phyloP scores from a whole-genome alignment of 2,329 filamentous ascomycete species.

The Stagonosporopsis chrysanthemi region DNA sequence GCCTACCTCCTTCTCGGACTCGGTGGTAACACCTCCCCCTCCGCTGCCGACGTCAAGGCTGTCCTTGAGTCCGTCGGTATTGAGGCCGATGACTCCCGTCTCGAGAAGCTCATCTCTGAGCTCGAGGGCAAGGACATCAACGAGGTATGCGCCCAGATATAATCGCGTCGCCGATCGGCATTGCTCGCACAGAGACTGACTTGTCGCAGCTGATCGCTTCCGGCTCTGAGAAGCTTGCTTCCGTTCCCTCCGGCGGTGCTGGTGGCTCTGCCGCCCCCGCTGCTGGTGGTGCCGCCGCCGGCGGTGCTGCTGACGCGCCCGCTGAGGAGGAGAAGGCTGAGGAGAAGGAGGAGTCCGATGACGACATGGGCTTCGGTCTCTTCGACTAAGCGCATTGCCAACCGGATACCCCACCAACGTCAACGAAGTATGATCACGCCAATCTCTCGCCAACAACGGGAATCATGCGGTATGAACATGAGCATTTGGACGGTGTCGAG shows the following conservation, averaged over 20 bases:
- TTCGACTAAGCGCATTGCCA: conserved; percentile 64
- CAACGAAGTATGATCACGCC: conserved; percentile 41
- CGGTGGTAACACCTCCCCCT: conserved; percentile 89
- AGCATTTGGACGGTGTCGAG: conserved; percentile 47
- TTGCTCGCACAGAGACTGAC: conserved; percentile 42
- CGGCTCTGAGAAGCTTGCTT: conserved; percentile 93
- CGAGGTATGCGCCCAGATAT: conserved; percentile 68
- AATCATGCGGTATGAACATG: conserved; percentile 43
- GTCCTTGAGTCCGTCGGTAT: conserved; percentile 95
- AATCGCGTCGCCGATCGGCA: conserved; percentile 35
- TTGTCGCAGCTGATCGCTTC: conserved; percentile 80
- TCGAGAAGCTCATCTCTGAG: conserved; percentile 87
- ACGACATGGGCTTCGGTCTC: conserved; percentile 78
- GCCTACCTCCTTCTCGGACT: conserved; percentile 97
- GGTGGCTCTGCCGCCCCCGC: conserved; percentile 69
- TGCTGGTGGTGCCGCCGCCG: conserved; percentile 72
- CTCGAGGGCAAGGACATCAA: conserved; percentile 90
- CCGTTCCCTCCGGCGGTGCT: conserved; percentile 90
- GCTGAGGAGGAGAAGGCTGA: conserved; percentile 71
- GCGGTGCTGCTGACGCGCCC: conserved; percentile 57
- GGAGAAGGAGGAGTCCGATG: conserved; percentile 79
- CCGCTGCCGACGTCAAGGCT: conserved; percentile 77
- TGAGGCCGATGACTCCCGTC: conserved; percentile 86
- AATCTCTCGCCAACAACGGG: conserved; percentile 40
- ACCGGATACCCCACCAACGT: conserved; percentile 21